phyloP scores from a whole-genome alignment of 164 flowering plant species.

The Platanus orientalis region DNA sequence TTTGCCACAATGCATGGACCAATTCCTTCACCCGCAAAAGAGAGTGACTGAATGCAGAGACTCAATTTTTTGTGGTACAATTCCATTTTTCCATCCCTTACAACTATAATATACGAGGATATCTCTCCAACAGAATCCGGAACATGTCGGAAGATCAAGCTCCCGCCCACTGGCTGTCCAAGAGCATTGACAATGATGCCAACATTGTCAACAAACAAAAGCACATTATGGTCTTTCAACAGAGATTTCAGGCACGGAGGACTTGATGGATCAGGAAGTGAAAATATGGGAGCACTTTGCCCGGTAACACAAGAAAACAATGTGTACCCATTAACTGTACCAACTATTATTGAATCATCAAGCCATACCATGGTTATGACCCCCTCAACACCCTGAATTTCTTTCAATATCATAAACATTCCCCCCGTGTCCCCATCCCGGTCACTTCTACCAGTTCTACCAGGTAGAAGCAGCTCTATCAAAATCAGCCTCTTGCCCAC shows the following conservation, averaged over 20 bases:
- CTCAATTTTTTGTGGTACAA: slow-evolving; percentile 74
- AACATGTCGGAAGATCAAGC: slow-evolving; percentile 57
- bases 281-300: slow-evolving; percentile 49
- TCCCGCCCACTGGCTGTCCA: slow-evolving; percentile 92
- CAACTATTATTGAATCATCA: slow-evolving; percentile 73
- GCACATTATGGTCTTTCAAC: slow-evolving; percentile 48
- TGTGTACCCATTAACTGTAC: slow-evolving; percentile 60
- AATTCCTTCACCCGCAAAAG: slow-evolving; percentile 44
- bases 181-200: slow-evolving; percentile 61
- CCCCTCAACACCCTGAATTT: slow-evolving; percentile 58
- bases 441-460: slow-evolving; percentile 13
- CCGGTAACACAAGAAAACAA: slow-evolving; percentile 62
- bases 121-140: slow-evolving; percentile 69
- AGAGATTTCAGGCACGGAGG: slow-evolving; percentile 55
- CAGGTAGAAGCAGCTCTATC: slow-evolving; percentile 37
- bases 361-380: slow-evolving; percentile 72
- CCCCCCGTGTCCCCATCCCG: slow-evolving; percentile 23
- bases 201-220: slow-evolving; percentile 87
- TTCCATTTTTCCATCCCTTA: slow-evolving; percentile 63
- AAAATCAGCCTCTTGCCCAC: slow-evolving; percentile 57
- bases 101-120: slow-evolving; percentile 48
- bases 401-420: slow-evolving; percentile 46
- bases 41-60: slow-evolving; percentile 46
- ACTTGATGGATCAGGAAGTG: slow-evolving; percentile 63
- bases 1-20: slow-evolving; percentile 51